Evolutionary conservation across 2,329 filamentous ascomycete genomes (phyloP).

Genomic region (Colletotrichum horii): DNA sequence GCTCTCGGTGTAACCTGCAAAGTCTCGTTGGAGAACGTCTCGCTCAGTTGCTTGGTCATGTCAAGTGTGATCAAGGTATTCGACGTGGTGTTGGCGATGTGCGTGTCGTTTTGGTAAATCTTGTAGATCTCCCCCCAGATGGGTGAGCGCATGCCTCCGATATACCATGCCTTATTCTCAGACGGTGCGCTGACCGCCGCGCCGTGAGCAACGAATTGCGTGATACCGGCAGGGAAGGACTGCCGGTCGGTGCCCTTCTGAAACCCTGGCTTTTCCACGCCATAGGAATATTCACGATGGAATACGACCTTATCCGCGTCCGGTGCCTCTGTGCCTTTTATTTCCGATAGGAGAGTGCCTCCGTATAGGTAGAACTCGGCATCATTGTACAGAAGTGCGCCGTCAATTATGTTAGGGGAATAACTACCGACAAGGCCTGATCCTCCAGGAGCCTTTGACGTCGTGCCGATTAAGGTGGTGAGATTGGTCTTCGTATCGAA

Average conservation of each 20-base stretch:
- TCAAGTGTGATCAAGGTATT: conserved; percentile 66
- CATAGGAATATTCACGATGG: conserved; percentile 60
- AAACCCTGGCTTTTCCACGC: conserved; percentile 33
- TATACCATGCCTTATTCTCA: conserved; percentile 75
- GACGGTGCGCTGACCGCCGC: conserved; percentile 69
- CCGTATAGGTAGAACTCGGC: conserved; percentile 69
- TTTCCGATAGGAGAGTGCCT: conserved; percentile 48
- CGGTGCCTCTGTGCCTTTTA: conserved; percentile 41
- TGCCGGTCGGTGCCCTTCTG: conserved; percentile 36
- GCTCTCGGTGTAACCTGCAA: conserved; percentile 63
- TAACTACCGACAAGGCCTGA: conserved; percentile 56
- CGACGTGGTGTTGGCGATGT: conserved; percentile 45
- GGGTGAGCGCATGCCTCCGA: conserved; percentile 64
- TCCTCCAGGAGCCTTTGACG: conserved; percentile 53
- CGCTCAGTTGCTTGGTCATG: conserved; percentile 53
- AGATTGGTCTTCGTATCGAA: conserved; percentile 61
- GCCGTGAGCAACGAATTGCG: conserved; percentile 68
- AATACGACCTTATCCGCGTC: conserved; percentile 46
- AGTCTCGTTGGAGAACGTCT: conserved; percentile 63
- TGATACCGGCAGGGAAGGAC: conserved; percentile 52
- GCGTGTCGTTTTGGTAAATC: conserved; percentile 33
- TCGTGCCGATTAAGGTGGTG: conserved; percentile 51
- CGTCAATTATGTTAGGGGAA: conserved; percentile 64
- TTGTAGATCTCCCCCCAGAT: conserved; percentile 54
- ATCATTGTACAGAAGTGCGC: conserved; percentile 69